A percentile compares a stretch with the other conserved stretches of the same genome.
phyloP scores from a whole-genome alignment of 192 early-diverging fungal genomes.

The Rhizophagus prolifer region DNA sequence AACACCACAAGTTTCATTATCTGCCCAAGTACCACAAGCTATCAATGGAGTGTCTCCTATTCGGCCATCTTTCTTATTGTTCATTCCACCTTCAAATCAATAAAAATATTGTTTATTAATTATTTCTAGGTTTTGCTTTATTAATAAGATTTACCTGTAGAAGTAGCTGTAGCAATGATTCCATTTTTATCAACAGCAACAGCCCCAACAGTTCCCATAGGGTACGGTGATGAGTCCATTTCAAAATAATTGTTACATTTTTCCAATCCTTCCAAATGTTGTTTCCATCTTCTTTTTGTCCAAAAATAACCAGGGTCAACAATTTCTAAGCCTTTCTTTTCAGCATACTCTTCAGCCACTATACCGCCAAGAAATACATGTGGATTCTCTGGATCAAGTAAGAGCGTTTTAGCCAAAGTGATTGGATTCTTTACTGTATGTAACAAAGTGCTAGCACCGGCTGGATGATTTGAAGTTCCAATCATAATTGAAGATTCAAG shows the following conservation, averaged over 20 bases:
- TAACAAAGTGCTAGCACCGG: constrained; percentile 43
- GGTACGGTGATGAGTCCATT: background rate
- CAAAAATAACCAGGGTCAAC: constrained; percentile 48
- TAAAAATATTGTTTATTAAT: background rate
- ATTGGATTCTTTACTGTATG: constrained; percentile 47
- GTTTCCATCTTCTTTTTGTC: constrained; percentile 41
- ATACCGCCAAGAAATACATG: constrained; percentile 45
- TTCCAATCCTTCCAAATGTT: constrained; percentile 40
- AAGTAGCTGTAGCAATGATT: constrained; percentile 47
- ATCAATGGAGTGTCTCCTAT: constrained; percentile 54
- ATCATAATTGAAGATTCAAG: constrained; percentile 49
- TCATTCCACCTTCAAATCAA: constrained; percentile 35
- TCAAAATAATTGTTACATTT: background rate
- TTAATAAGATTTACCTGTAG: constrained; percentile 30
- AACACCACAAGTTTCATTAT: constrained; percentile 43
- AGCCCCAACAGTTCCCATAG: constrained; percentile 49
- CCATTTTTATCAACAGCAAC: constrained; percentile 45
- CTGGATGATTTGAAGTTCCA: constrained; percentile 30
- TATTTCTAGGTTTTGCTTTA: background rate
- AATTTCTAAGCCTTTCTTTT: constrained; percentile 36
- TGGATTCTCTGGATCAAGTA: constrained; percentile 32
- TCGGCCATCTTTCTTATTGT: constrained; percentile 43
- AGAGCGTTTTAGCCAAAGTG: constrained; percentile 36
- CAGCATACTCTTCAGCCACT: constrained; percentile 42
- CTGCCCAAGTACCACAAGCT: constrained; percentile 48